Evolutionary conservation across 345 rosid species (phyloP).

Genomic region (Corchorus capsularis): DNA sequence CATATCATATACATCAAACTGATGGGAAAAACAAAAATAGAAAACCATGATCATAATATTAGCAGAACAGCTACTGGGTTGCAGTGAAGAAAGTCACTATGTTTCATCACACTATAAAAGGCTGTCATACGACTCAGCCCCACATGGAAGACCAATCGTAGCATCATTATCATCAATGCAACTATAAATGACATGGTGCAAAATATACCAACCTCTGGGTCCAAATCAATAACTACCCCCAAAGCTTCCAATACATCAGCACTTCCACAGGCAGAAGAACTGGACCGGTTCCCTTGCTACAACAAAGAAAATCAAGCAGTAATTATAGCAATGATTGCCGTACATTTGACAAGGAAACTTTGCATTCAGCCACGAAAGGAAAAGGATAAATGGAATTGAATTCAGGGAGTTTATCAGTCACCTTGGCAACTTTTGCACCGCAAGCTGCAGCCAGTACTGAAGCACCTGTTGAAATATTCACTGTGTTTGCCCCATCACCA

Average conservation of each 20-base stretch:
- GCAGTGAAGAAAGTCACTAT: neutral
- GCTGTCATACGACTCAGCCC: neutral
- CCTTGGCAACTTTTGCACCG: conserved; percentile 98
- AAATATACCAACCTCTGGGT: conserved; percentile 57
- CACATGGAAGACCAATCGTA: neutral
- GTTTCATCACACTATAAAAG: neutral
- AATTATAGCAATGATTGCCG: neutral
- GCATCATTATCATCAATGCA: conserved; percentile 11
- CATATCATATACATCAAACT: neutral
- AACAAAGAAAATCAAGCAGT: conserved; percentile 8
- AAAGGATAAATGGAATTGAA: neutral
- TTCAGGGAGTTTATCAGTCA: conserved; percentile 15
- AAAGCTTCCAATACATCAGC: conserved; percentile 90
- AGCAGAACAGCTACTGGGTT: neutral
- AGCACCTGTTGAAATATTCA: conserved; percentile 94
- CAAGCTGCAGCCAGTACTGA: conserved; percentile 93
- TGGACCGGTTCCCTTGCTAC: conserved; percentile 96
- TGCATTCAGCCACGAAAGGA: neutral
- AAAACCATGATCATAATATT: conserved; percentile 3
- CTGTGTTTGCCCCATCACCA: conserved; percentile 95
- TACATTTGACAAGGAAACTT: neutral
- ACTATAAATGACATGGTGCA: neutral
- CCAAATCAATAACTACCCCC: conserved; percentile 77
- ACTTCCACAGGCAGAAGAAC: conserved; percentile 99
- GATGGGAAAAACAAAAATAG: too few species aligned